Evolutionary conservation across 176 grass and related monocot species (phyloP), one percentile per base, ranked within the genome.

Genomic region (Hordeum vulgare): DNA sequence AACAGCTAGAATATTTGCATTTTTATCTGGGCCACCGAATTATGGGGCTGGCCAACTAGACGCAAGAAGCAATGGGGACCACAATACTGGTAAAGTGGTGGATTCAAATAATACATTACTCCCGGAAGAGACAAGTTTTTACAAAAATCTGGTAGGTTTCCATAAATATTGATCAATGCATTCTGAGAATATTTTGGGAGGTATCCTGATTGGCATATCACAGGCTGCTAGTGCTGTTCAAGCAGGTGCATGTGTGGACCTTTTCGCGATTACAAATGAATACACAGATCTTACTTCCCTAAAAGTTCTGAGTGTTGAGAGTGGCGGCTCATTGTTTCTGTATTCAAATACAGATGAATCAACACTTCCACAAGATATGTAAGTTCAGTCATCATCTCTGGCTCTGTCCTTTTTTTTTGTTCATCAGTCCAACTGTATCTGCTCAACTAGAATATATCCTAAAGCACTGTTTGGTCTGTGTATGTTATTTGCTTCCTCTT

Each of bases 321-420:
- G 93, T 84, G 96, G 96, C 37, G 96, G 93, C 56, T 98, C 93
- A 77, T 76, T 98, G 78, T 95, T 92, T 91, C 82, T 93, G 57
- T 94, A 98, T 84, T 77, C 85, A 49, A 98, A 85, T 88, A 90
- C 89, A 68, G 96, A 95, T 80, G 93, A 98, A 86, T 98, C 96
- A 47, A 98, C 96, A 60, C 89, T 98, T 81, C 96, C 96, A 6
- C 93, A 98, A 80, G 96, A 98, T 83, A 95, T 98, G 96, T 98
- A 88, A 93, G 93, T 90, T 75, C 12, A 58, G 14, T 79, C 12
- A 36, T 61, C 17, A 12, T 44, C 40, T 56, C 12, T 74, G 57
- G 57, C 69, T 82, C 35, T 81, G 40, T 77, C 63, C 23, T 77
- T 3, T 35, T 41, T 57, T 51, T 57, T 39, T 71, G 65, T 81